These are phyloP conservation scores for Erucastrum elatum DNA, from an alignment of 345 rosid genomes.

Conservation along the genomic window DNA sequence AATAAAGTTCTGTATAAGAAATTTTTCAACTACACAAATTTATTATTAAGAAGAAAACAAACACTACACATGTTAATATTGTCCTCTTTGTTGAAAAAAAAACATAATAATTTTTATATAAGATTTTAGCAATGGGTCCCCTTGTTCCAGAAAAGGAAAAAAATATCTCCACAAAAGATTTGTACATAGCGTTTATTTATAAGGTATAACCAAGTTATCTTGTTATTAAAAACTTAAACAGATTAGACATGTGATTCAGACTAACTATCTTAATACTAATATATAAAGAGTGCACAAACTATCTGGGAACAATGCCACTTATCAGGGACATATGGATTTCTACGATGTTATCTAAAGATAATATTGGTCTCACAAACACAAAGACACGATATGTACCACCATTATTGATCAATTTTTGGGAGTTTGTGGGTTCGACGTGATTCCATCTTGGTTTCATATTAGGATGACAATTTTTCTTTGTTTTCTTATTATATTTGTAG, in stretches of 20 bases:
- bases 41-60: too few species aligned
- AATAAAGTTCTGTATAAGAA: too few species aligned
- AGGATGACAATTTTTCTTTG: constrained; percentile 11
- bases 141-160: not conserved
- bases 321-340: constrained; percentile 21
- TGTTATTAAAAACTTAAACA: not conserved
- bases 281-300: not conserved
- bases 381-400: constrained; percentile 19
- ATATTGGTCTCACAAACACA: constrained; percentile 33
- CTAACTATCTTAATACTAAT: constrained; percentile 21
- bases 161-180: not conserved
- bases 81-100: too few species aligned
- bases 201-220: not conserved
- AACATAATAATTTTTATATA: not conserved
- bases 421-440: constrained; percentile 22
- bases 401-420: constrained; percentile 12
- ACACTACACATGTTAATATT: too few species aligned
- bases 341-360: constrained; percentile 26
- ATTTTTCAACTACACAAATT: too few species aligned
- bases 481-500: not conserved
- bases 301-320: constrained; percentile 25
- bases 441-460: constrained; percentile 10
- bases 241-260: constrained; percentile 37
- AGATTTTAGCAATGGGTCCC: not conserved
- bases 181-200: not conserved